Conservation (phyloP, 2,329 filamentous ascomycete genomes). For the Stachybotrys elegans region DNA sequence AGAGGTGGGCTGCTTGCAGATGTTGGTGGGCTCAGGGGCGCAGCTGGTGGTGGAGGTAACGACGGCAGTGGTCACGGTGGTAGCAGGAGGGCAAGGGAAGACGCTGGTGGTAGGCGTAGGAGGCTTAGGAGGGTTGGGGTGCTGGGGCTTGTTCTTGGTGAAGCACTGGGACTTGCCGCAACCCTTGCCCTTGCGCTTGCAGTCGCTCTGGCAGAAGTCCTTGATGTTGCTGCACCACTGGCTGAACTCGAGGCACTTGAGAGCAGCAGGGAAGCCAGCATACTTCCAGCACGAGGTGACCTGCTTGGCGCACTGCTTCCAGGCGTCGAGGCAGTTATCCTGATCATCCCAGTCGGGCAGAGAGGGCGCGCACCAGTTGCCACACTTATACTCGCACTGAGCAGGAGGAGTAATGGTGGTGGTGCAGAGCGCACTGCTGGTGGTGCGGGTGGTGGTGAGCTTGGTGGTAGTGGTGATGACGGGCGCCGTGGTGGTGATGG, state of each 20-base stretch:
- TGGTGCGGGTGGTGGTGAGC: constrained; percentile 23
- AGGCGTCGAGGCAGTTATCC: constrained; percentile 34
- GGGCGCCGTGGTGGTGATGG: constrained; percentile 12
- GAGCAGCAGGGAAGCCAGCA: constrained; percentile 43
- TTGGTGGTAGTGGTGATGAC: constrained; percentile 19
- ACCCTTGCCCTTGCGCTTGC: constrained; percentile 19
- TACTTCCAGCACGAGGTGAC: constrained; percentile 44
- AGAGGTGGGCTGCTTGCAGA: constrained; percentile 49
- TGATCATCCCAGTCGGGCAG: constrained; percentile 43
- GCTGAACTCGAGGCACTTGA: constrained; percentile 46
- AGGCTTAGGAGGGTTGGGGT: constrained; percentile 26
- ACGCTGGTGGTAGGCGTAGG: constrained; percentile 29
- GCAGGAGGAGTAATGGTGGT: constrained; percentile 38
- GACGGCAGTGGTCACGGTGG: constrained; percentile 20
- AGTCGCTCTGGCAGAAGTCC: constrained; percentile 35
- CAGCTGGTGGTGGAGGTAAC: constrained; percentile 28
- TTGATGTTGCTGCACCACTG: constrained; percentile 44
- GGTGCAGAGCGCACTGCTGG: constrained; percentile 39
- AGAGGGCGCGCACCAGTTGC: constrained; percentile 47
- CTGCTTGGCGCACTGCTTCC: constrained; percentile 41
- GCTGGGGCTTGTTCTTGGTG: constrained; percentile 33
- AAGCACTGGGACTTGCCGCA: constrained; percentile 22
- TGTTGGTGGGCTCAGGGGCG: constrained; percentile 42
- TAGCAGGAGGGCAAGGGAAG: constrained; percentile 24
- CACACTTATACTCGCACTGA: constrained; percentile 49